A percentile compares a stretch with the other conserved stretches of the same genome.
Evolutionary conservation across 106 monocot genomes (phyloP).

Genomic region (Xerophyta viscosa): DNA sequence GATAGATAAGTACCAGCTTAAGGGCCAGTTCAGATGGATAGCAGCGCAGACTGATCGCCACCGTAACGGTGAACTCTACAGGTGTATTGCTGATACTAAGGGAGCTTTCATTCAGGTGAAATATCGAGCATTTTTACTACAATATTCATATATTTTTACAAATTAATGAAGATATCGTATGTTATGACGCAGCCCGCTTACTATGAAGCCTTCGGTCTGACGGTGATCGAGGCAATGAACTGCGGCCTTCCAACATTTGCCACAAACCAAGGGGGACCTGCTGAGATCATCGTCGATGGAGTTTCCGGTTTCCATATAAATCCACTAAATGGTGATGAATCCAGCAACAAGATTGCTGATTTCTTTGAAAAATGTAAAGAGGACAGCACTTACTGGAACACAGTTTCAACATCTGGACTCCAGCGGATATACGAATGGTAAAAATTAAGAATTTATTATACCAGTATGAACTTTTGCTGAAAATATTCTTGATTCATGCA

Average conservation of each 20-base stretch:
- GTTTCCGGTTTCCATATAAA: constrained; percentile 87
- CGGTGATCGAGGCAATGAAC: constrained; percentile 99
- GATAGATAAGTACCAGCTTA: constrained; percentile 68
- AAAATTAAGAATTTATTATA: too few relatives aligned
- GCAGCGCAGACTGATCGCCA: constrained; percentile 72
- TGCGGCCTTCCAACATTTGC: constrained; percentile 91
- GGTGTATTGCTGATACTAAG: constrained; percentile 85
- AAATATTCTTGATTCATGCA: too few relatives aligned
- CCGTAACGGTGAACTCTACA: constrained; percentile 84
- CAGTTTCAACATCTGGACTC: constrained; percentile 66
- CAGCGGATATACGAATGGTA: constrained; percentile 96
- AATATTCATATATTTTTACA: neutral
- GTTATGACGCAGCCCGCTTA: constrained; percentile 91
- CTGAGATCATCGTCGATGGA: constrained; percentile 84
- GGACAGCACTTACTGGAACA: constrained; percentile 72
- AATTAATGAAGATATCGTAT: too few relatives aligned
- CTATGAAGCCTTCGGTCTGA: constrained; percentile 93
- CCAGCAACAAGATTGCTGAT: constrained; percentile 83
- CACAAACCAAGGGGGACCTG: constrained; percentile 97
- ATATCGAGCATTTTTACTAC: neutral
- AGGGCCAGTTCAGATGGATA: constrained; percentile 93
- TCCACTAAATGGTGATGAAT: constrained; percentile 61
- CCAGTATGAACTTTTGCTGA: too few relatives aligned
- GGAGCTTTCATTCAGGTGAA: constrained; percentile 87
- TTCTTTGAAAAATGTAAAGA: constrained; percentile 86